Percentiles rank a stretch among this genome's conserved stretches.
Evolutionary conservation across 1,284 basidiomycete species (phyloP).

Genomic region (Wallemia hederae): DNA sequence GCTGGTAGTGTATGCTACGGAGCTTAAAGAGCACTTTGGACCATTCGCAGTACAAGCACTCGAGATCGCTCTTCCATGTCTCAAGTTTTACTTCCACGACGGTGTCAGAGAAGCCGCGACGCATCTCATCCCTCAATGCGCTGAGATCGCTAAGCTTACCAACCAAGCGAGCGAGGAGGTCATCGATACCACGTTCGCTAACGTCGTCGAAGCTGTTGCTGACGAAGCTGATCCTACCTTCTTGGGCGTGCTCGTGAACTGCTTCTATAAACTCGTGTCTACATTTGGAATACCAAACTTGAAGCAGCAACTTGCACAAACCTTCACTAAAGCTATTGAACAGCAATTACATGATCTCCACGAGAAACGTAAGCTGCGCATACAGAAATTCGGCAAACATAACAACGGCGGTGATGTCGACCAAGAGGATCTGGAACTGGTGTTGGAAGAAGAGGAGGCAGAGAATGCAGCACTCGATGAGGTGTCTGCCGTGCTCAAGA

Average conservation of each 20-base stretch:
- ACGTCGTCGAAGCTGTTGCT: slow-evolving; percentile 33
- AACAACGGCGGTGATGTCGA: not conserved
- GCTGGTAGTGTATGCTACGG: slow-evolving; percentile 43
- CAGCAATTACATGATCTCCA: slow-evolving; percentile 34
- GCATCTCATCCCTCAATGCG: slow-evolving; percentile 40
- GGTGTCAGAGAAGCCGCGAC: slow-evolving; percentile 49
- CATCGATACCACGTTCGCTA: slow-evolving; percentile 34
- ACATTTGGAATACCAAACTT: slow-evolving; percentile 26
- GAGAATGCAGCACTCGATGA: not conserved
- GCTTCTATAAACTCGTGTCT: slow-evolving; percentile 33
- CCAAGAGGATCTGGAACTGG: not conserved
- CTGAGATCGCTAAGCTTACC: slow-evolving; percentile 36
- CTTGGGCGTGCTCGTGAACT: slow-evolving; percentile 43
- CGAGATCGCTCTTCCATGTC: slow-evolving; percentile 35
- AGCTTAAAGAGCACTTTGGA: slow-evolving; percentile 34
- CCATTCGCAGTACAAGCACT: slow-evolving; percentile 40
- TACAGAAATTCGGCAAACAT: not conserved
- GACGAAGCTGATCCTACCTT: slow-evolving; percentile 40
- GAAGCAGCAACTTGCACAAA: slow-evolving; percentile 23
- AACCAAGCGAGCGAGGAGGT: slow-evolving; percentile 36
- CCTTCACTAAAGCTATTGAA: slow-evolving; percentile 21
- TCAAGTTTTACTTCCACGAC: slow-evolving; percentile 49
- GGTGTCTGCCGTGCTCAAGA: not conserved
- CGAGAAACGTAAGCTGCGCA: slow-evolving; percentile 29
- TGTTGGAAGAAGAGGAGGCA: not conserved